phyloP scores from a whole-genome alignment of 148 eudicot species.

The Drosera capensis region DNA sequence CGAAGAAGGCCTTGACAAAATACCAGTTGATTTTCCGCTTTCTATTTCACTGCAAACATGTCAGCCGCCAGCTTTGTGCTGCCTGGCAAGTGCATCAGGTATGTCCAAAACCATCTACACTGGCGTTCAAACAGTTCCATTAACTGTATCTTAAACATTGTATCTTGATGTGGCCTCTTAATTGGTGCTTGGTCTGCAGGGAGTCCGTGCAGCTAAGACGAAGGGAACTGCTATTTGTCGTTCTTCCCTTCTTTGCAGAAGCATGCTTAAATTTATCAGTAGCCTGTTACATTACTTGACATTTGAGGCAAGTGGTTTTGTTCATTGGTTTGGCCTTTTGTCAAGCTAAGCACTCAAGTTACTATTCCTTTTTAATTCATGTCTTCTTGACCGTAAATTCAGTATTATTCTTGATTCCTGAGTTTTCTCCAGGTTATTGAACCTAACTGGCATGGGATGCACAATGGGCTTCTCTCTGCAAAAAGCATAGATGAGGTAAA shows the following conservation, averaged over 20 bases:
- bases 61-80: slow-evolving; percentile 85
- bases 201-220: slow-evolving; percentile 59
- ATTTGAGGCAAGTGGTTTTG: slow-evolving; percentile 49
- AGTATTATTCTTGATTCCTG: neutral
- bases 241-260: slow-evolving; percentile 88
- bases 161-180: too few relatives aligned
- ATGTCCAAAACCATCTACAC: too few relatives aligned
- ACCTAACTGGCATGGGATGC: slow-evolving; percentile 97
- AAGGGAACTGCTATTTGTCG: slow-evolving; percentile 71
- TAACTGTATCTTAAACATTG: too few relatives aligned
- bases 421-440: slow-evolving; percentile 66
- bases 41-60: slow-evolving; percentile 93
- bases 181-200: too few relatives aligned
- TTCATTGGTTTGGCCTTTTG: neutral
- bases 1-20: slow-evolving; percentile 83
- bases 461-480: slow-evolving; percentile 69
- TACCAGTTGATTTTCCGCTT: slow-evolving; percentile 90
- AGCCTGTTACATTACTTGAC: slow-evolving; percentile 90
- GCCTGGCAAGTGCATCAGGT: slow-evolving; percentile 99
- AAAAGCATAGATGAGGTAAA: slow-evolving; percentile 98
- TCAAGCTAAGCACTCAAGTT: neutral
- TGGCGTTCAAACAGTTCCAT: too few relatives aligned
- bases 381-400: neutral
- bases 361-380: neutral
- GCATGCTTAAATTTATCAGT: slow-evolving; percentile 85